Conservation (phyloP, 768 basidiomycete species). For the Leucosporidium yakuticum region DNA sequence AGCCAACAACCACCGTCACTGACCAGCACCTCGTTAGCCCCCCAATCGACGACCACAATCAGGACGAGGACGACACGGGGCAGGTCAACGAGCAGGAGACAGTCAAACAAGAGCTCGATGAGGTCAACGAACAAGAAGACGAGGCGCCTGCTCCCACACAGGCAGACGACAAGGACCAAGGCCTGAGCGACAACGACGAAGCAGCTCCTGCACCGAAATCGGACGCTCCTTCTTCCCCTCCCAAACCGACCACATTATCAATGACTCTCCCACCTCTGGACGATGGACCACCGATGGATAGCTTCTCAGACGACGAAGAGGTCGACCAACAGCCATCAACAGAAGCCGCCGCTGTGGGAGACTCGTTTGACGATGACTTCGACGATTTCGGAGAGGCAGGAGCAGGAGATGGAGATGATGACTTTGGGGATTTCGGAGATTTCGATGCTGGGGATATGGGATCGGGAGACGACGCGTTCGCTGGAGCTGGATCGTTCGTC, state of each 20-base stretch:
- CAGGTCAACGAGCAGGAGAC: background rate
- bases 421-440: slow-evolving; percentile 34
- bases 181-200: background rate
- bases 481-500: background rate
- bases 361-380: slow-evolving; percentile 29
- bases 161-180: background rate
- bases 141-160: background rate
- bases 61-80: background rate
- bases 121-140: no score
- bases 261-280: background rate
- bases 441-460: slow-evolving; percentile 18
- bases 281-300: slow-evolving; percentile 14
- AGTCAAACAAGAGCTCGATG: background rate
- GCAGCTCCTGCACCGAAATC: background rate
- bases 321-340: background rate
- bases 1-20: background rate
- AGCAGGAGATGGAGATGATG: slow-evolving; percentile 10
- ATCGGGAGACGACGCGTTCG: background rate
- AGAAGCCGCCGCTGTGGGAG: background rate
- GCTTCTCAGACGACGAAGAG: slow-evolving; percentile 3
- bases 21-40: background rate
- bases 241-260: background rate
- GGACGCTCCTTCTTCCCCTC: background rate
- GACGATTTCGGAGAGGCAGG: slow-evolving; percentile 13
- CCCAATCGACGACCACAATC: background rate